phyloP scores from a whole-genome alignment of 306 rosid genomes.

The Hippophae gyantsensis region DNA sequence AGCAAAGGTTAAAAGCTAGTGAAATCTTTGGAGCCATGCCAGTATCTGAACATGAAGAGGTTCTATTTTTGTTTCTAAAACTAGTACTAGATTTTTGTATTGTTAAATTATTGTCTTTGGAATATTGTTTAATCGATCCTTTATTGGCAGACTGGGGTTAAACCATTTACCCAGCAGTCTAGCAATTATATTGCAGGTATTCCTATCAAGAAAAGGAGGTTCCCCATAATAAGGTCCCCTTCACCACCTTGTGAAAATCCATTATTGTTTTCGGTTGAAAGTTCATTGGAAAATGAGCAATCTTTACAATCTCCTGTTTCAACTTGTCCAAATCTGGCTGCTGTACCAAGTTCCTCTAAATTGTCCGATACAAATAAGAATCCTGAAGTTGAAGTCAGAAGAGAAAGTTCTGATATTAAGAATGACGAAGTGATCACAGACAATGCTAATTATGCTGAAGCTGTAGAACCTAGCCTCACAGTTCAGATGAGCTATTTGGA shows the following conservation, averaged over 20 bases:
- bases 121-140: slow-evolving; percentile 65
- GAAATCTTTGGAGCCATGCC: slow-evolving; percentile 59
- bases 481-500: slow-evolving; percentile 24
- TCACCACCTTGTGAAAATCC: slow-evolving; percentile 56
- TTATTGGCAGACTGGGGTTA: slow-evolving; percentile 79
- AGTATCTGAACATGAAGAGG: slow-evolving; percentile 81
- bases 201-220: slow-evolving; percentile 94
- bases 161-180: slow-evolving; percentile 48
- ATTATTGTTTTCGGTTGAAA: slow-evolving; percentile 31
- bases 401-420: slow-evolving; percentile 29
- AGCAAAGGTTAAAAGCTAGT: slow-evolving; percentile 27
- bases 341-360: slow-evolving; percentile 32
- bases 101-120: slow-evolving; percentile 29
- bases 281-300: slow-evolving; percentile 26
- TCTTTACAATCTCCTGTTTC: slow-evolving; percentile 44
- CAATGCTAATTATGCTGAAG: slow-evolving; percentile 16
- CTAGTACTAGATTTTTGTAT: slow-evolving; percentile 35
- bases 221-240: slow-evolving; percentile 39
- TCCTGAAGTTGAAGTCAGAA: slow-evolving; percentile 31
- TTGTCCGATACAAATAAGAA: slow-evolving; percentile 33
- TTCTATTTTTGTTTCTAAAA: slow-evolving; percentile 47
- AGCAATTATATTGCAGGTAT: slow-evolving; percentile 80
- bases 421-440: slow-evolving; percentile 24
- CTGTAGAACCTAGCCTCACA: slow-evolving; percentile 28
- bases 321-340: slow-evolving; percentile 35